Evolutionary conservation across 2,329 filamentous ascomycete species (phyloP).

Genomic region (Aspergillus pseudotamarii): DNA sequence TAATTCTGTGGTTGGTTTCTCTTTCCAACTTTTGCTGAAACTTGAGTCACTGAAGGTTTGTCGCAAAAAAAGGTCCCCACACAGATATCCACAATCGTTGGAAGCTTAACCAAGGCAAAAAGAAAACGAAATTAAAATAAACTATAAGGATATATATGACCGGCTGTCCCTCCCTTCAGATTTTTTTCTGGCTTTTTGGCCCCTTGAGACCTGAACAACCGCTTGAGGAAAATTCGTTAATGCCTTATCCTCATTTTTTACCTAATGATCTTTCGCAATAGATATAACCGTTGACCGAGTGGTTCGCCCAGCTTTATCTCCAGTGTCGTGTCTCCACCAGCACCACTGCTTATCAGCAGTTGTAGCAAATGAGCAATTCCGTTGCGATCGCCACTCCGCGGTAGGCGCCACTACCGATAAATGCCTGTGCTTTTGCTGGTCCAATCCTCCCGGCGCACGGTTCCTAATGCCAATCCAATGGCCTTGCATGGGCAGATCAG

Average conservation of each 20-base stretch:
- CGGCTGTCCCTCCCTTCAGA: conserved; percentile 1
- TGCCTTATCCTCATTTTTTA: conserved; percentile 19
- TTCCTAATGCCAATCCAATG: conserved; percentile 13
- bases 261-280: conserved; percentile 27
- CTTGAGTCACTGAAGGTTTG: background rate
- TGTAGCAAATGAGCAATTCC: conserved; percentile 12
- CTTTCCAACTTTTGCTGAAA: background rate
- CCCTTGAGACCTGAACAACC: background rate
- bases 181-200: conserved; percentile 3
- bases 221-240: background rate
- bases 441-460: conserved; percentile 13
- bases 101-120: conserved; percentile 3
- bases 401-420: conserved; percentile 29
- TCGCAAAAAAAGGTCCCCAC: conserved; percentile 1
- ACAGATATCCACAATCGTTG: conserved; percentile 1
- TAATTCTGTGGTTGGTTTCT: background rate
- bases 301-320: conserved; percentile 28
- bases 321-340: conserved; percentile 29
- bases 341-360: conserved; percentile 40
- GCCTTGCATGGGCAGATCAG: background rate
- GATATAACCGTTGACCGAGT: conserved; percentile 1
- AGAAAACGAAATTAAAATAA: conserved; percentile 2
- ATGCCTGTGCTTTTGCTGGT: conserved; percentile 4
- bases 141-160: conserved; percentile 3
- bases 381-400: conserved; percentile 27